phyloP scores from a whole-genome alignment of 1,284 basidiomycete genomes.

The Ganoderma leucocontextum region DNA sequence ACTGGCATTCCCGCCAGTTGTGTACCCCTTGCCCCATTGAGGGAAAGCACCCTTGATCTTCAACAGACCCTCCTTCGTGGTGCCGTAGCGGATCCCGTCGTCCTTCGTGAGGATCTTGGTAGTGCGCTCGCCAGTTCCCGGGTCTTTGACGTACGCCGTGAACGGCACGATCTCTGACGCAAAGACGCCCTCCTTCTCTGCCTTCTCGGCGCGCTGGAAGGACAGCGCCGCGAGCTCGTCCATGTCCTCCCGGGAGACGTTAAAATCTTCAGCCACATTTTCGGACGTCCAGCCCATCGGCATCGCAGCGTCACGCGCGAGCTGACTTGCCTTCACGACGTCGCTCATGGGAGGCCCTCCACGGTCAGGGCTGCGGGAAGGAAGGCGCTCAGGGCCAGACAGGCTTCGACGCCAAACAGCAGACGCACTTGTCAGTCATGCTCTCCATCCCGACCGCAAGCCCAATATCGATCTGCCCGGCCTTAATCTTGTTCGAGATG shows the following conservation, averaged over 20 bases:
- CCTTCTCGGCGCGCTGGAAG: constrained; percentile 79
- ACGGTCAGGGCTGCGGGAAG: constrained; percentile 62
- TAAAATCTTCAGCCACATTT: constrained; percentile 82
- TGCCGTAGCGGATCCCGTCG: constrained; percentile 84
- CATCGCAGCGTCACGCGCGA: constrained; percentile 41
- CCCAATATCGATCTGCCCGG: constrained; percentile 86
- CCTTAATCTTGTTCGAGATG: constrained; percentile 83
- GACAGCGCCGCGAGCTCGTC: constrained; percentile 85
- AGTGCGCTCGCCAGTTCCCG: constrained; percentile 60
- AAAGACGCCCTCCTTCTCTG: constrained; percentile 75
- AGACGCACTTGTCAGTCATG: constrained; percentile 78
- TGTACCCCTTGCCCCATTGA: constrained; percentile 82
- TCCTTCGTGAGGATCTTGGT: constrained; percentile 73
- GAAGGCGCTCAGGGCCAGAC: constrained; percentile 10
- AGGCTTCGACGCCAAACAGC: background rate
- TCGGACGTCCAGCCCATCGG: constrained; percentile 92
- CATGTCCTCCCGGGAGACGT: constrained; percentile 84
- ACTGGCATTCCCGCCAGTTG: constrained; percentile 91
- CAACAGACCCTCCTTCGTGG: constrained; percentile 72
- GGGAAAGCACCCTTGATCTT: constrained; percentile 87
- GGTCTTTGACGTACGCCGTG: constrained; percentile 66
- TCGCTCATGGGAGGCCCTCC: constrained; percentile 70
- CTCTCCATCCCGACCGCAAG: constrained; percentile 87
- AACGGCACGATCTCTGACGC: constrained; percentile 85
- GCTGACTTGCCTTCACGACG: constrained; percentile 41